Evolutionary conservation across 805 yeast species (phyloP).

Genomic region (Candida caryicola): DNA sequence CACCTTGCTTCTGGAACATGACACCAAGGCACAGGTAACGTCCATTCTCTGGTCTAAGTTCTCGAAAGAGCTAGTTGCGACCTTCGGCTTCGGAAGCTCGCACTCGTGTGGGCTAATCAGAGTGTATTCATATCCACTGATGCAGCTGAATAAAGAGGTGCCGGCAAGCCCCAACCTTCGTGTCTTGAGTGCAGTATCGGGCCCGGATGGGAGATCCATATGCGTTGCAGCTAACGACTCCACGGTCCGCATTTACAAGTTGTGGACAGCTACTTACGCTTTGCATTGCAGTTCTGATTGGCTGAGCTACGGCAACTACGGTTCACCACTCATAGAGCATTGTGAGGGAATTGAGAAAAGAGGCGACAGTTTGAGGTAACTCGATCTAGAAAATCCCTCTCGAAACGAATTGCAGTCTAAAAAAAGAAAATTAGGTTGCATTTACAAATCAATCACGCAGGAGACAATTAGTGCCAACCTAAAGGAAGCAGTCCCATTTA

Average conservation of each 20-base stretch:
- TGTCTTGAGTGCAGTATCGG: conserved; percentile 60
- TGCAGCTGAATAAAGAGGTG: conserved; percentile 49
- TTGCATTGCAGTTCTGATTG: not conserved
- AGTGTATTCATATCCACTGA: conserved; percentile 66
- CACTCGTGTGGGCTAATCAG: conserved; percentile 51
- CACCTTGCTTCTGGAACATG: conserved; percentile 54
- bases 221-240: conserved; percentile 79
- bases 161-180: conserved; percentile 50
- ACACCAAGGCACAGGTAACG: conserved; percentile 74
- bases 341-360: conserved; percentile 8
- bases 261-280: conserved; percentile 50
- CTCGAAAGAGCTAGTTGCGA: conserved; percentile 64
- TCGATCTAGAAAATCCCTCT: too few relatives aligned
- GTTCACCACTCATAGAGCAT: conserved; percentile 10
- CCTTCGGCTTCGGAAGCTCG: conserved; percentile 74
- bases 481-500: too few relatives aligned
- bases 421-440: too few relatives aligned
- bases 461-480: too few relatives aligned
- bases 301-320: conserved; percentile 4
- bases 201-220: conserved; percentile 61
- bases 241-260: conserved; percentile 67
- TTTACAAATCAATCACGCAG: too few relatives aligned
- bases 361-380: not conserved
- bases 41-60: conserved; percentile 72
- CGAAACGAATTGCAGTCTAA: too few relatives aligned